Conservation (phyloP, 2,329 filamentous ascomycete species). For the Aspergillus quadrilineatus region DNA sequence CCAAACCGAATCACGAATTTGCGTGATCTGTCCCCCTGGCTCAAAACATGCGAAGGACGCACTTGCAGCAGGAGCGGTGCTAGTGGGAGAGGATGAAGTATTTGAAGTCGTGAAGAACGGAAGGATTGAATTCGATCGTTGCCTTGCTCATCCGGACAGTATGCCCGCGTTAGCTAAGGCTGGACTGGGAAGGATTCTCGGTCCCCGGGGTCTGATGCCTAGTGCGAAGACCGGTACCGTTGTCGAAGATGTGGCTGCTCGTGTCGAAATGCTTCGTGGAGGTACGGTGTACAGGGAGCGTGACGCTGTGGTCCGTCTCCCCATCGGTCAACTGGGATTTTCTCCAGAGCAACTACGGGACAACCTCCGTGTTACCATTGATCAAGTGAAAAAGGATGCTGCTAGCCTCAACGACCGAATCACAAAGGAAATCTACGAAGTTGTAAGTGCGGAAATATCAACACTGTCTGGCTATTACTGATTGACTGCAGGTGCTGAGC, state of each 20-base stretch:
- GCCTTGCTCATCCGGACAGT: slow-evolving; percentile 79
- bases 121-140: slow-evolving; percentile 81
- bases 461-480: not conserved
- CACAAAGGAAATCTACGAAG: slow-evolving; percentile 71
- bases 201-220: slow-evolving; percentile 90
- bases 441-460: slow-evolving; percentile 48
- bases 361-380: slow-evolving; percentile 78
- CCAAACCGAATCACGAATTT: slow-evolving; percentile 82
- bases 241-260: slow-evolving; percentile 71
- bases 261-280: slow-evolving; percentile 78
- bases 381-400: slow-evolving; percentile 75
- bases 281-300: slow-evolving; percentile 85
- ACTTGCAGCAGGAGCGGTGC: slow-evolving; percentile 70
- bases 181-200: slow-evolving; percentile 74
- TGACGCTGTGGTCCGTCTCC: slow-evolving; percentile 78
- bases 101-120: slow-evolving; percentile 76
- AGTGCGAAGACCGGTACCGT: slow-evolving; percentile 85
- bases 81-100: slow-evolving; percentile 81
- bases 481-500: slow-evolving; percentile 65
- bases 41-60: slow-evolving; percentile 74
- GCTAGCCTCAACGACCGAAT: slow-evolving; percentile 61
- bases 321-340: slow-evolving; percentile 87
- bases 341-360: slow-evolving; percentile 80
- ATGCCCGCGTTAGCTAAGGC: slow-evolving; percentile 78
- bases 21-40: slow-evolving; percentile 83